phyloP scores from a whole-genome alignment of 768 basidiomycete species.

The Pleurotus eryngii region DNA sequence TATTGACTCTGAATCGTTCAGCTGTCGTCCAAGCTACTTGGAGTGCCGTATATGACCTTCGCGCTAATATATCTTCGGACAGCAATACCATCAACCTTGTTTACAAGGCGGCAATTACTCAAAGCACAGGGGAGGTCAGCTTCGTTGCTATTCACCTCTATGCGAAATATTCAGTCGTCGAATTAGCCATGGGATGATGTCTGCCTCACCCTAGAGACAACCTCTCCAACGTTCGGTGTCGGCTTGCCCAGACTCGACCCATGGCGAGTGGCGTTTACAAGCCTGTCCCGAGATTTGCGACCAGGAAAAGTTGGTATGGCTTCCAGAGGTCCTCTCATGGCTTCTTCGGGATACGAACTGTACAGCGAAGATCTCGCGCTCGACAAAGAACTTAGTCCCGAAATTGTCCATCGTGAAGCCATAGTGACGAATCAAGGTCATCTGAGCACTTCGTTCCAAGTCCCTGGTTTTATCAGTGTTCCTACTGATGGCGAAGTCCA shows the following conservation, averaged over 20 bases:
- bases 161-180: not conserved
- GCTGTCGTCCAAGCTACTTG: constrained; percentile 23
- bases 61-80: constrained; percentile 33
- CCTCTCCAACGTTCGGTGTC: constrained; percentile 17
- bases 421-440: constrained; percentile 15
- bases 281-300: not conserved
- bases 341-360: not conserved
- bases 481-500: constrained; percentile 37
- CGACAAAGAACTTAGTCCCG: not conserved
- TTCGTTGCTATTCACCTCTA: not conserved
- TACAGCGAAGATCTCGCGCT: not conserved
- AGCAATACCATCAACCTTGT: constrained; percentile 28
- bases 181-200: constrained; percentile 19
- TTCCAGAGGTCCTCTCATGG: not conserved
- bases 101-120: constrained; percentile 37
- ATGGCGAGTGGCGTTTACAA: not conserved
- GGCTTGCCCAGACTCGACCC: constrained; percentile 11
- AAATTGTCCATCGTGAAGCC: not conserved
- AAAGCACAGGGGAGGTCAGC: constrained; percentile 37
- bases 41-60: constrained; percentile 34
- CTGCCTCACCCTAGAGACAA: constrained; percentile 18
- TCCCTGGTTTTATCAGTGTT: constrained; percentile 40
- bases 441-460: constrained; percentile 36
- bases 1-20: not conserved
- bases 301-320: not conserved